Evolutionary conservation across 176 grass and related monocot genomes (phyloP).

Genomic region (Carex littledalei): DNA sequence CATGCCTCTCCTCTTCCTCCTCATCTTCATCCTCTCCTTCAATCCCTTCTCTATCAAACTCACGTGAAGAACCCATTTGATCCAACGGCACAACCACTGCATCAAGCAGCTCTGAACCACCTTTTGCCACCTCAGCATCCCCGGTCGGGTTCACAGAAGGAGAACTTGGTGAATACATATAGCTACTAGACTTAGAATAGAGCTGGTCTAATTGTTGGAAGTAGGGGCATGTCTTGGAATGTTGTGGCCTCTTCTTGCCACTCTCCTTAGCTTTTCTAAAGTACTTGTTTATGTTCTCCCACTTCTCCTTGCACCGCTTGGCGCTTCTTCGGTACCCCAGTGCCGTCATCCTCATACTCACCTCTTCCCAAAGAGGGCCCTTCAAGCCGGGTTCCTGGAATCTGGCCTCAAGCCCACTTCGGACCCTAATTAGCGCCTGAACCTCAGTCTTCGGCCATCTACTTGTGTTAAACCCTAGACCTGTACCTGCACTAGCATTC

Average conservation of each 20-base stretch:
- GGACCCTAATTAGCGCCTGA: slow-evolving; percentile 65
- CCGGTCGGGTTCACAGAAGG: slow-evolving; percentile 2
- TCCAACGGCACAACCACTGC: slow-evolving; percentile 67
- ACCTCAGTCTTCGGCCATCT: slow-evolving; percentile 95
- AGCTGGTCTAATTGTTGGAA: slow-evolving; percentile 76
- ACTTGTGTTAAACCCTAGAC: slow-evolving; percentile 32
- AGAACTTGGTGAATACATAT: slow-evolving; percentile 25
- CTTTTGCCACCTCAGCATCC: slow-evolving; percentile 20
- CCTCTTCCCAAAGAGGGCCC: slow-evolving; percentile 91
- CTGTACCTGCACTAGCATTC: not conserved
- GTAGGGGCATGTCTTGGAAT: slow-evolving; percentile 87
- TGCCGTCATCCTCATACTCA: slow-evolving; percentile 69
- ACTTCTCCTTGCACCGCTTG: slow-evolving; percentile 97
- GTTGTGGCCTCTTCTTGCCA: slow-evolving; percentile 59
- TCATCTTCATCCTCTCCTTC: slow-evolving; percentile 15
- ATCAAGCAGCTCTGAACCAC: slow-evolving; percentile 65
- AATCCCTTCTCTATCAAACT: slow-evolving; percentile 19
- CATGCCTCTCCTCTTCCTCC: slow-evolving; percentile 8
- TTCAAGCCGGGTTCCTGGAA: slow-evolving; percentile 93
- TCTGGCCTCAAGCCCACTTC: slow-evolving; percentile 55
- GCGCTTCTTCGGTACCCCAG: slow-evolving; percentile 62
- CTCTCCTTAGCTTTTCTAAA: slow-evolving; percentile 88
- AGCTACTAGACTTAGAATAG: slow-evolving; percentile 48
- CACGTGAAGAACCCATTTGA: slow-evolving; percentile 21
- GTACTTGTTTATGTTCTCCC: slow-evolving; percentile 99